Base-by-base conservation (phyloP, 2,329 filamentous ascomycete species). In the Phyllosticta citriasiana region DNA sequence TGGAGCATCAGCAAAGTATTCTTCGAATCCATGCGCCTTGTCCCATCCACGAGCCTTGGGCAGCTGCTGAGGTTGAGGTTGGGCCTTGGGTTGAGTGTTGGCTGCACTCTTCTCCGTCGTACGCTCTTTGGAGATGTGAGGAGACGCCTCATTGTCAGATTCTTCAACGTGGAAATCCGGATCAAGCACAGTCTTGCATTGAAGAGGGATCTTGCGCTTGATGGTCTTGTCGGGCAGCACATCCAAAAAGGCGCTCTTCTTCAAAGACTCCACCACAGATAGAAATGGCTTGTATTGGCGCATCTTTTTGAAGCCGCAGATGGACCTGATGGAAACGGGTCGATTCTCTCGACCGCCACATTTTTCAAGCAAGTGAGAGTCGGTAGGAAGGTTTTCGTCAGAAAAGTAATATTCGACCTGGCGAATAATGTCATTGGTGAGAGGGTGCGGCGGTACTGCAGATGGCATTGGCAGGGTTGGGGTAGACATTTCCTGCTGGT, bases 1-100 rank as follows among this genome's bases (percentile, higher is more conserved):
- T 0, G 91, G 91, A 0, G 86, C 81, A 72, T 97, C 93, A 12
- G 88, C 85, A 70, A 84, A 94, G 72, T 84, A 90, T 64, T 91
- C 87, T 82, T 80, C 78, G 62, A 80, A 80, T 0, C 78, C 78
- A 76, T 78, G 3, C 73, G 72, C 66, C 71, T 73, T 63, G 66
- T 64, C 60, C 60, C 22, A 57, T 25, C 50, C 25, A 52, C 52
- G 8, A 26, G n/a, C 12, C 26, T 62, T 57, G 16, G 27, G 59
- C 33, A 55, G 60, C 50, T 55, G 52, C 25, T 22, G 55, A 6
- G 19, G 54, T 62, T 67, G 69, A 61, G 12, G 61, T 59, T 8
- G 68, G 67, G 5, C 22, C 57, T 55, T 55, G 26, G 9, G n/a
- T 14, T n/a, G 40, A 19, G 40, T 47, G 3, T 47, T 47, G 40